Evolutionary conservation across 768 basidiomycete species (phyloP), one percentile per base, ranked within the genome.

Genomic region (Mycena galopus): DNA sequence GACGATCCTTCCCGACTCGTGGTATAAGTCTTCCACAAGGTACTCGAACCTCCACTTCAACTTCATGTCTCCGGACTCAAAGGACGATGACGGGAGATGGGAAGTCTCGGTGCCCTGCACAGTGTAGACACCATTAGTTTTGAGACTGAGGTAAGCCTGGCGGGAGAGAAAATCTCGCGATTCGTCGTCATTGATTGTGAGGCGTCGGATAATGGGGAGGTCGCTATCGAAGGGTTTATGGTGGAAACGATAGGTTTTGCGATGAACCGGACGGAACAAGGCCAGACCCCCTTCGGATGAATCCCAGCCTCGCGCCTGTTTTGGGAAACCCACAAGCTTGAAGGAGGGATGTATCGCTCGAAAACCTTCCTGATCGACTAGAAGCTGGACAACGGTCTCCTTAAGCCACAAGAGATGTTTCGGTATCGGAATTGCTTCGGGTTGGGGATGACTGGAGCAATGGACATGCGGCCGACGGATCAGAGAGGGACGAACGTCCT

Each of bases 331-430:
- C n/a, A 85, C 82, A 58, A 91, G 88, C 71, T 83, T 85, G 82
- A 95, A 91, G 10, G 82, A 79, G 23, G 93, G 90, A 29, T 84
- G 84, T 8, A 91, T 85, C 21, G 88, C 85, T 29, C 94, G 89
- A 76, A 94, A 94, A 4, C 93, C 92, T 82, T 96, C 95, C 79
- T 96, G 95, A 77, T 96, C 95, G 29, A 96, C 91, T 79, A 90
- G 87, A 37, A 96, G 82, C 67, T 93, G 89, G 33, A 95, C 79
- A 47, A 81, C 81, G 32, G 85, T 82, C 47, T 85, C 83, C 73
- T 86, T 84, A 14, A 93, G 84, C 91, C 92, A 93, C 4, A 80
- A 77, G 3, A 90, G 79, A 47, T 84, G 79, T 30, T 78, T 72
- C 0, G 86, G 87, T 85, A 82, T n/a, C 60, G 70, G 8, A 74